phyloP scores from a whole-genome alignment of 2,329 filamentous ascomycete genomes.

The Scedosporium boydii region DNA sequence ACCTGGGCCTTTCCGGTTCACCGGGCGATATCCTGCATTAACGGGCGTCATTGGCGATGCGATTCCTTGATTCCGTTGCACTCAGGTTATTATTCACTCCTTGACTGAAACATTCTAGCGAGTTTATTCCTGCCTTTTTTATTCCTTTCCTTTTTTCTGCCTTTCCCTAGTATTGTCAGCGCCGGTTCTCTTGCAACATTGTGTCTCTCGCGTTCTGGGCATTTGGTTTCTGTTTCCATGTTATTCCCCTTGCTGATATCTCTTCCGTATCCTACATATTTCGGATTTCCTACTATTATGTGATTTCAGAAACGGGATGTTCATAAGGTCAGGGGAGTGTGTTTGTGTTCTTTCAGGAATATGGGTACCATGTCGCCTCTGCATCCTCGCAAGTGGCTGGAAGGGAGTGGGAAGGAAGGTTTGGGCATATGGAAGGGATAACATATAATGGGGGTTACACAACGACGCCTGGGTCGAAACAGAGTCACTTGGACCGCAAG shows the following conservation, averaged over 20 bases:
- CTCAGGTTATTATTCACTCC: background rate
- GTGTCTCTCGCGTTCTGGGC: too few relatives aligned
- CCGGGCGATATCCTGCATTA: background rate
- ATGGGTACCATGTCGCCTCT: background rate
- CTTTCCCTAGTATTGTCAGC: constrained; percentile 8
- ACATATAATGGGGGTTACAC: constrained; percentile 3
- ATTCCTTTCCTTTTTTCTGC: constrained; percentile 11
- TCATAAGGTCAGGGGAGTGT: background rate
- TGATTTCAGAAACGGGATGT: background rate
- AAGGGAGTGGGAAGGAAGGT: background rate
- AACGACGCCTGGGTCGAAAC: constrained; percentile 1
- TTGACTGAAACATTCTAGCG: constrained; percentile 20
- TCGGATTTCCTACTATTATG: constrained; percentile 1
- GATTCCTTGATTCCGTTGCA: background rate
- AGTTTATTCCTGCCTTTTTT: constrained; percentile 7
- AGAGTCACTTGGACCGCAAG: constrained; percentile 5
- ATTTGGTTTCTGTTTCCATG: background rate
- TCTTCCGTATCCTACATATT: background rate
- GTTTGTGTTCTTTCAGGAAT: background rate
- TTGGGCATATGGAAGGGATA: constrained; percentile 2
- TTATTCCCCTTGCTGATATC: background rate
- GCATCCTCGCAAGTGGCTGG: background rate
- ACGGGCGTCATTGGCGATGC: background rate
- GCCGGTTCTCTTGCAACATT: background rate
- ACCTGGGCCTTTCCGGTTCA: too few relatives aligned